Percentiles rank a stretch among this genome's conserved stretches.
These are phyloP conservation scores for Chrysoporthe puriensis DNA, from an alignment of 2,329 filamentous ascomycete genomes.

Conservation along the genomic window DNA sequence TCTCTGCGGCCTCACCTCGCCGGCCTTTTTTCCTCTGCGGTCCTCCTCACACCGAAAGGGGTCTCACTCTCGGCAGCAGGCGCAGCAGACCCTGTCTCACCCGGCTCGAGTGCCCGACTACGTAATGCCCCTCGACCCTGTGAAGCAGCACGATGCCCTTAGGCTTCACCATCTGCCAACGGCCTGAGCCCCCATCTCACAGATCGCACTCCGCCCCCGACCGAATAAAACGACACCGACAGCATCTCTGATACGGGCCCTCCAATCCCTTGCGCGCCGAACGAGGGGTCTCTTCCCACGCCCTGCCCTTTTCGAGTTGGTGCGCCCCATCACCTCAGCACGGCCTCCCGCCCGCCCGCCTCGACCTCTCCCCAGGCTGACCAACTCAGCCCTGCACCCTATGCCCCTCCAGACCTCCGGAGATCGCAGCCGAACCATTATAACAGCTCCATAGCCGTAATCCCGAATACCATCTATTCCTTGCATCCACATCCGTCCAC, in stretches of 20 bases:
- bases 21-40: neutral
- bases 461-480: constrained; percentile 8
- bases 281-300: constrained; percentile 4
- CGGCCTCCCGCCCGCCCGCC: neutral
- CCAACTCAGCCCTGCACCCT: constrained; percentile 18
- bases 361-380: constrained; percentile 18
- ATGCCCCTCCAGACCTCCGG: constrained; percentile 12
- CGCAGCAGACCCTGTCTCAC: constrained; percentile 22
- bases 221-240: constrained; percentile 26
- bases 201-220: constrained; percentile 27
- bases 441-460: constrained; percentile 10
- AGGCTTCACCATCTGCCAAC: constrained; percentile 27
- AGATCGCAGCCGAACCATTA: constrained; percentile 10
- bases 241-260: constrained; percentile 10
- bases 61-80: constrained; percentile 7
- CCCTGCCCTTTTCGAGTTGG: constrained; percentile 11
- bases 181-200: constrained; percentile 28
- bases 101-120: constrained; percentile 22
- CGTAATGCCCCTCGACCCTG: constrained; percentile 27
- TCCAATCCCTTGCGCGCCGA: neutral
- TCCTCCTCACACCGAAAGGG: constrained; percentile 11
- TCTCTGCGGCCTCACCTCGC: neutral
- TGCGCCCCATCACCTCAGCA: constrained; percentile 11
- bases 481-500: neutral
- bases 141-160: constrained; percentile 29